Percentiles rank a stretch among this genome's conserved stretches.
phyloP scores from a whole-genome alignment of 1,284 basidiomycete genomes.

The Golubevia pallescens region DNA sequence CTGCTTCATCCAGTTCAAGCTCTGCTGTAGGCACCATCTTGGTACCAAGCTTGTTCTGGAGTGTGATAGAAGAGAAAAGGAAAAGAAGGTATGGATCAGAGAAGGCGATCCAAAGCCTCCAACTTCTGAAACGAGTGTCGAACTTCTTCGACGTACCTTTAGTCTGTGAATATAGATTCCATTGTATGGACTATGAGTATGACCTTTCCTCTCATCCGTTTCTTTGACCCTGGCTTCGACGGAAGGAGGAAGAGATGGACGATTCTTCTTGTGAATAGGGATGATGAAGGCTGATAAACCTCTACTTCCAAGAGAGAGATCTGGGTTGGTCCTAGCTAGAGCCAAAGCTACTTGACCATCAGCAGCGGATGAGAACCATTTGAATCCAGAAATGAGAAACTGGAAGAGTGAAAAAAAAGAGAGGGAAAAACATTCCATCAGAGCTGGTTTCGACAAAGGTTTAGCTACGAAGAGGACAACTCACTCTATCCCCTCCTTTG shows the following conservation, averaged over 20 bases:
- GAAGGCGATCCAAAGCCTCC: no score
- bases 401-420: constrained; percentile 8
- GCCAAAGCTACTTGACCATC: constrained; percentile 77
- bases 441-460: constrained; percentile 58
- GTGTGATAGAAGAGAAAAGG: background rate
- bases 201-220: constrained; percentile 12
- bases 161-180: constrained; percentile 76
- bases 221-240: background rate
- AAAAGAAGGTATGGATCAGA: no score
- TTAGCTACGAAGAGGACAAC: background rate
- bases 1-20: constrained; percentile 72
- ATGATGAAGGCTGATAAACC: constrained; percentile 76
- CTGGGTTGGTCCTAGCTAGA: constrained; percentile 72
- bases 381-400: constrained; percentile 38
- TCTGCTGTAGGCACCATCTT: constrained; percentile 79
- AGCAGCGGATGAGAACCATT: constrained; percentile 80
- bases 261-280: constrained; percentile 68
- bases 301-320: constrained; percentile 39
- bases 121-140: no score
- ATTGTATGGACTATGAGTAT: constrained; percentile 68
- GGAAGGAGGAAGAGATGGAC: constrained; percentile 63
- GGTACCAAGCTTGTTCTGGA: constrained; percentile 82
- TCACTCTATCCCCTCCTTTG: constrained; percentile 60
- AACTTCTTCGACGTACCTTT: no score
- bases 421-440: constrained; percentile 66